A percentile compares a stretch with the other conserved stretches of the same genome.
phyloP scores from a whole-genome alignment of 208 protist genomes.

The Trypanosoma melophagium region DNA sequence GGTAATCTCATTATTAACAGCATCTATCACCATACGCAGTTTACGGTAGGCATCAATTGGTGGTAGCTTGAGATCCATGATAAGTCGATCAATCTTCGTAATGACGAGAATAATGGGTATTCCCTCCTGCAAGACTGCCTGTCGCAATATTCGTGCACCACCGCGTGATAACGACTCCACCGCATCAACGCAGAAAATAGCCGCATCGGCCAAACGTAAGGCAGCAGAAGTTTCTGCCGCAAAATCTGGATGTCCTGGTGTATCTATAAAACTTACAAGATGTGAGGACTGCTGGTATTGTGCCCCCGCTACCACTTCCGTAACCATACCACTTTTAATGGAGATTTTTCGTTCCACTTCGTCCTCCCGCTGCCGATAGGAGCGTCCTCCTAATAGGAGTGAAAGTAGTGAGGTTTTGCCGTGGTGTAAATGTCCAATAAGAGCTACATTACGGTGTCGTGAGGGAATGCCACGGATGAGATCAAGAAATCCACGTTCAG shows the following conservation, averaged over 20 bases:
- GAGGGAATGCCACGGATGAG: conserved; percentile 53
- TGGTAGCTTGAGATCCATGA: conserved; percentile 98
- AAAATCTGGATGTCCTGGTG: conserved; percentile 98
- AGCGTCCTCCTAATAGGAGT: conserved; percentile 41
- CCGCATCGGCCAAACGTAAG: conserved; percentile 95
- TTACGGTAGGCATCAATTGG: conserved; percentile 98
- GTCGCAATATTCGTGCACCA: conserved; percentile 84
- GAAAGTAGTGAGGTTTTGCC: conserved; percentile 98
- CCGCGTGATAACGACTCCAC: conserved; percentile 94
- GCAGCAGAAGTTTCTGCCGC: conserved; percentile 93
- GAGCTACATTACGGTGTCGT: conserved; percentile 92
- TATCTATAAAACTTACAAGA: conserved; percentile 98
- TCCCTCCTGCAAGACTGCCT: conserved; percentile 71
- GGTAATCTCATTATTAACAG: conserved; percentile 93
- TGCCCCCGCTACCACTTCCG: conserved; percentile 43
- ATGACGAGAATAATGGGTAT: conserved; percentile 93
- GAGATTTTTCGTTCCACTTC: conserved; percentile 66
- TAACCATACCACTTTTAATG: conserved; percentile 70
- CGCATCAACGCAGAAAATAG: conserved; percentile 96
- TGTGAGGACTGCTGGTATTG: conserved; percentile 50
- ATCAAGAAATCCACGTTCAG: conserved; percentile 41
- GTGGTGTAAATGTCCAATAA: conserved; percentile 96
- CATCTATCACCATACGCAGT: conserved; percentile 94
- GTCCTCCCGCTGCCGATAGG: conserved; percentile 56
- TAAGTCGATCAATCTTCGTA: conserved; percentile 98